These are phyloP conservation scores for Hyphopichia fennica DNA, from an alignment of 1,139 yeast genomes.

Conservation along the genomic window DNA sequence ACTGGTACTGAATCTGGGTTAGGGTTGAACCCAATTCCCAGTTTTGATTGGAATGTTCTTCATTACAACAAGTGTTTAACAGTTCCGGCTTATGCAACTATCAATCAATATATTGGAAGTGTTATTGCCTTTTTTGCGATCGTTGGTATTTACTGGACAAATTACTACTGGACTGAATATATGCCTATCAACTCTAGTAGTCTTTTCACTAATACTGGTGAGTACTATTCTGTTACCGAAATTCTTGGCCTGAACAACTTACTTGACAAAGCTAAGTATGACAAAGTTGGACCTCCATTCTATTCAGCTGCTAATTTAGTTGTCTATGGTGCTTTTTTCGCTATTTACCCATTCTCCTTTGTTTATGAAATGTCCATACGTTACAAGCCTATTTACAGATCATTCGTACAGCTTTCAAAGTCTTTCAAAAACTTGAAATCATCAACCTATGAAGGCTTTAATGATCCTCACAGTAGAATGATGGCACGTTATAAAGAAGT, in stretches of 20 bases:
- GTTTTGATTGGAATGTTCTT: constrained; percentile 52
- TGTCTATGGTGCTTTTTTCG: constrained; percentile 57
- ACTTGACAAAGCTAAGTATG: constrained; percentile 41
- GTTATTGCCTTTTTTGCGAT: constrained; percentile 41
- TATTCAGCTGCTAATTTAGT: constrained; percentile 44
- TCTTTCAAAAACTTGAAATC: constrained; percentile 6
- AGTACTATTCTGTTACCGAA: constrained; percentile 36
- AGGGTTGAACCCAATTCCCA: constrained; percentile 58
- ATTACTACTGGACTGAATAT: constrained; percentile 51
- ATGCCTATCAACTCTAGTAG: constrained; percentile 55
- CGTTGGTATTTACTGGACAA: constrained; percentile 50
- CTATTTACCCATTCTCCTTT: constrained; percentile 56
- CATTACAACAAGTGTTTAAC: constrained; percentile 25
- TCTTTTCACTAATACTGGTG: constrained; percentile 50
- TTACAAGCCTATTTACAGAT: constrained; percentile 24
- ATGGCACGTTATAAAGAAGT: constrained; percentile 59
- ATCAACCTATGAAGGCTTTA: constrained; percentile 7
- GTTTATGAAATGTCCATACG: constrained; percentile 40
- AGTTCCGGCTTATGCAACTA: constrained; percentile 47
- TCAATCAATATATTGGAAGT: constrained; percentile 42
- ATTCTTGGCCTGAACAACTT: constrained; percentile 39
- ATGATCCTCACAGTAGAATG: constrained; percentile 57
- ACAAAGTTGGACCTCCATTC: constrained; percentile 48
- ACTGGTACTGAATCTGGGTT: constrained; percentile 57
- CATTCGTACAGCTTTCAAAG: constrained; percentile 15